phyloP scores from a whole-genome alignment of 768 basidiomycete genomes.

The Psilocybe azurescens region DNA sequence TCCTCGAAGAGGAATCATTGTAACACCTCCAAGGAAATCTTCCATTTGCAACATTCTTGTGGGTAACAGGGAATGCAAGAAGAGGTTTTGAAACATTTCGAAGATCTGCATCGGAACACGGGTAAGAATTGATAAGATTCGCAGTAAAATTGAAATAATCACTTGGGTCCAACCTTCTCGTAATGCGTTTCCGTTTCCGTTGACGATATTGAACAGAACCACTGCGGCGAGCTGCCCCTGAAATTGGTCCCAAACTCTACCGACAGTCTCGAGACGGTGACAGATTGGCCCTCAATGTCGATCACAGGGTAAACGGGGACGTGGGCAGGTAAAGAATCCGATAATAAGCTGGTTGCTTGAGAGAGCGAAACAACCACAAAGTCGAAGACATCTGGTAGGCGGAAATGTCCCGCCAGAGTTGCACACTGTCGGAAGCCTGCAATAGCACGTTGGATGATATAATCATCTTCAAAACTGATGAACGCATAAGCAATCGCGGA shows the following conservation, averaged over 20 bases:
- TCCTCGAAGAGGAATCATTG: conserved; percentile 89
- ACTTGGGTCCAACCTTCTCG: conserved; percentile 96
- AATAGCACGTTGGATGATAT: conserved; percentile 93
- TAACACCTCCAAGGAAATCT: conserved; percentile 95
- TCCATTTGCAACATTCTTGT: conserved; percentile 95
- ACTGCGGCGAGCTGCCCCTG: conserved; percentile 95
- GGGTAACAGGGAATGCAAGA: conserved; percentile 91
- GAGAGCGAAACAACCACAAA: conserved; percentile 93
- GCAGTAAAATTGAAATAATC: conserved; percentile 8
- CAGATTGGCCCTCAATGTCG: conserved; percentile 85
- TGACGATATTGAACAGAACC: conserved; percentile 96
- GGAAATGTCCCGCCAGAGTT: conserved; percentile 87
- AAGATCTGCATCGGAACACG: conserved; percentile 68
- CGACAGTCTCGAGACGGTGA: conserved; percentile 92
- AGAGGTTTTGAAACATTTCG: conserved; percentile 97
- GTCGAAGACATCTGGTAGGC: conserved; percentile 94
- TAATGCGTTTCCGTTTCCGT: conserved; percentile 92
- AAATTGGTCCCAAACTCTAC: conserved; percentile 95
- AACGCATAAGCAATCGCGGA: conserved; percentile 97
- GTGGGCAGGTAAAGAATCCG: conserved; percentile 69
- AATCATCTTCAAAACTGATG: conserved; percentile 95
- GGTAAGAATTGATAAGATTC: not conserved
- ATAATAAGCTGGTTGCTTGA: conserved; percentile 86
- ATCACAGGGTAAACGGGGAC: conserved; percentile 88
- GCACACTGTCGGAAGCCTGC: conserved; percentile 98